Percentiles rank a stretch among this genome's conserved stretches.
Evolutionary conservation across 805 yeast genomes (phyloP).

Genomic region (Komagataella phaffii): DNA sequence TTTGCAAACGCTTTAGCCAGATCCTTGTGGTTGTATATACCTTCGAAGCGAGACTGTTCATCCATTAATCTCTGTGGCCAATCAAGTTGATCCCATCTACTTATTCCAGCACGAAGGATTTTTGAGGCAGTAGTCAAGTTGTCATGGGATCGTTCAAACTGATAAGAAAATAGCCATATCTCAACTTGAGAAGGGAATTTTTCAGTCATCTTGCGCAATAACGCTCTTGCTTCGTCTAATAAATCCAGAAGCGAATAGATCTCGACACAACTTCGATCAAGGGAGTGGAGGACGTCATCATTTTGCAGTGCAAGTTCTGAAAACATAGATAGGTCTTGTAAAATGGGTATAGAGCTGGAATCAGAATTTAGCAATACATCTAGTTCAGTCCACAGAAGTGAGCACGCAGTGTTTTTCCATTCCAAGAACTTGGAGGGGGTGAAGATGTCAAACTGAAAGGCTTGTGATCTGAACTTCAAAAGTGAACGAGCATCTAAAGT

Average conservation of each 20-base stretch:
- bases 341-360: slow-evolving; percentile 1
- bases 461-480: background rate
- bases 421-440: background rate
- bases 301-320: slow-evolving; percentile 15
- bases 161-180: slow-evolving; percentile 30
- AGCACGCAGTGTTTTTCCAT: background rate
- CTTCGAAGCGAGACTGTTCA: slow-evolving; percentile 26
- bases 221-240: slow-evolving; percentile 14
- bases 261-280: slow-evolving; percentile 27
- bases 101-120: slow-evolving; percentile 20
- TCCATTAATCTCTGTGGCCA: slow-evolving; percentile 36
- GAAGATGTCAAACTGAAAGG: background rate
- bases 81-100: slow-evolving; percentile 20
- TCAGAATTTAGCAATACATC: background rate
- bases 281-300: slow-evolving; percentile 25
- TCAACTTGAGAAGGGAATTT: slow-evolving; percentile 22
- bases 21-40: slow-evolving; percentile 7
- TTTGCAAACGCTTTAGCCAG: background rate
- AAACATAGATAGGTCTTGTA: slow-evolving; percentile 10
- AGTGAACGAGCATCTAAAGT: background rate
- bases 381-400: background rate
- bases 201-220: slow-evolving; percentile 13
- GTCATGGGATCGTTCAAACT: slow-evolving; percentile 23
- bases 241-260: slow-evolving; percentile 18
- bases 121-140: slow-evolving; percentile 11